phyloP scores from a whole-genome alignment of 1,284 basidiomycete genomes.

The Rhodotorula sp. region DNA sequence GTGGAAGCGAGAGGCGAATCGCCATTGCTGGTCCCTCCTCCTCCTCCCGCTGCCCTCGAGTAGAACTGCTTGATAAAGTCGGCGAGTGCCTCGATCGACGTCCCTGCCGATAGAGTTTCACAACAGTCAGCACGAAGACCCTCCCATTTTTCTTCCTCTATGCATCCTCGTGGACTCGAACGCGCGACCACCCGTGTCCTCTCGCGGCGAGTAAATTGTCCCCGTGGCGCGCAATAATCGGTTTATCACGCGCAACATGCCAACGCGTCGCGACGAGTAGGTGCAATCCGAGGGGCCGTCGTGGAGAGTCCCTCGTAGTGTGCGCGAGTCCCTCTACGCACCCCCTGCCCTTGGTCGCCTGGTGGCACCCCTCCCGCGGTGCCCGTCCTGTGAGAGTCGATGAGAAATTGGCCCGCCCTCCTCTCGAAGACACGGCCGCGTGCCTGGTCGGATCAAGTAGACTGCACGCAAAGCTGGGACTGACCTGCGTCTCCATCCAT shows the following conservation, averaged over 20 bases:
- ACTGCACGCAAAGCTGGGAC: conserved; percentile 30
- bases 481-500: conserved; percentile 79
- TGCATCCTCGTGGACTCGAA: background rate
- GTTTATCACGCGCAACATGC: background rate
- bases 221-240: background rate
- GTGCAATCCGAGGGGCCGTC: too few relatives aligned
- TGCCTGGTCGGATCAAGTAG: background rate
- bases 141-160: background rate
- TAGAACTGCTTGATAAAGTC: conserved; percentile 25
- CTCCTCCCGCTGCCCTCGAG: background rate
- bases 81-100: conserved; percentile 7
- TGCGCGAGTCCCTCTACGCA: too few relatives aligned
- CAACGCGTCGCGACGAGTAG: conserved; percentile 11
- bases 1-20: background rate
- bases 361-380: too few relatives aligned
- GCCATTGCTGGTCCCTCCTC: background rate
- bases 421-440: background rate
- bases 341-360: too few relatives aligned
- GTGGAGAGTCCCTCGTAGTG: too few relatives aligned
- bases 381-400: too few relatives aligned
- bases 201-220: too few relatives aligned
- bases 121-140: background rate
- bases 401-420: background rate
- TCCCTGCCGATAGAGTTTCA: conserved; percentile 5
- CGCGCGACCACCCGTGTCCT: background rate